Base-by-base conservation (phyloP, 2,329 filamentous ascomycete genomes). In the Phialocephala subalpina region DNA sequence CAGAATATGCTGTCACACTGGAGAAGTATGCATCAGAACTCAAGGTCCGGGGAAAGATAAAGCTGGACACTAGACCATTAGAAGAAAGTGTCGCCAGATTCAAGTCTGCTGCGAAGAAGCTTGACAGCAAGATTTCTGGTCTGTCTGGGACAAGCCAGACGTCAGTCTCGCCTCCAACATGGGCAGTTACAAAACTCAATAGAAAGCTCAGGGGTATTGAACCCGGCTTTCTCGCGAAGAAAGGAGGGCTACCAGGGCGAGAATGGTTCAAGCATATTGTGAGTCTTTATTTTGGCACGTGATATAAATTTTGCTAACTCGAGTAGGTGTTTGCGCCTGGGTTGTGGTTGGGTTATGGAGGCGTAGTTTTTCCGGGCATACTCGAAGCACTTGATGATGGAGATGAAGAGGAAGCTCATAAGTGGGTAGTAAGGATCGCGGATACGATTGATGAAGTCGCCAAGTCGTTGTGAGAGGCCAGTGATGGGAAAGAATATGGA, bases 191-290 rank as follows among this genome's bases (percentile, higher is more conserved):
- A 4, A 52, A 52, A 1, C 40, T 65, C 1, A 65, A 65, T 25
- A 22, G 58, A n/a, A 65, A 65, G 18, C 55, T 60, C 22, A 55
- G 40, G 14, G 47, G 53, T 18, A 60, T 61, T 14, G 49, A 65
- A 38, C 38, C 36, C 2, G 63, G 63, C 1, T 65, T 61, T 25
- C 35, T 65, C 25, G 33, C 33, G 25, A 52, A 60, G 14, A 38
- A 65, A 20, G 58, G 63, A 20, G 62, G 62, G 1, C 40, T 64
- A n/a, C 49, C 47, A 20, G 58, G 45, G 3, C 52, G 57, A 35
- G 57, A 64, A 20, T 64, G 49, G 18, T 64, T 56, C 42, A 60
- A 45, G 53, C 57, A 64, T 60, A 53, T 64, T n/a, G 57, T 63
- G 35, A 59, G 36, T 59, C 9, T 27, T 27, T 27, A 18, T 22